Percentiles rank a stretch among this genome's conserved stretches.
Conservation (phyloP, 352 stramenopile species). For the Globisporangium sylvaticum region DNA sequence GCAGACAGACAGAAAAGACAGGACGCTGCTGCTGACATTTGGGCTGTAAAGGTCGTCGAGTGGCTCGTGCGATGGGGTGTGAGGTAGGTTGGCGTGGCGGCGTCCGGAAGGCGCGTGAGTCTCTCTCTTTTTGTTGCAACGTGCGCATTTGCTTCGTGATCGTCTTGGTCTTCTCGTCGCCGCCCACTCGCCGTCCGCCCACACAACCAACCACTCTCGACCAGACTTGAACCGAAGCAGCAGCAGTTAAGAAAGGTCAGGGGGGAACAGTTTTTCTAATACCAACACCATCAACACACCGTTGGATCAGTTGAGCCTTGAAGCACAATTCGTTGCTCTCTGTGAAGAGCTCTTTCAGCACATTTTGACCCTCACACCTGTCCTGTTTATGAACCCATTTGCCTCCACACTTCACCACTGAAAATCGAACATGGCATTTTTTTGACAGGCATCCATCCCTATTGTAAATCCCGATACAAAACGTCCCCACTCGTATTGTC, state of each 20-base stretch:
- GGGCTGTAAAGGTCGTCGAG: neutral
- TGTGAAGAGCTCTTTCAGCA: neutral
- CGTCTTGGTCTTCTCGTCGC: neutral
- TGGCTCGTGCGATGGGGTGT: neutral
- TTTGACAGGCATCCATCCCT: neutral
- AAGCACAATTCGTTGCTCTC: neutral
- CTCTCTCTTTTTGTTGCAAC: neutral
- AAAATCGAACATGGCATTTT: neutral
- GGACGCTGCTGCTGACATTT: neutral
- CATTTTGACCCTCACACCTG: neutral
- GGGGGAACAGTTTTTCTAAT: neutral
- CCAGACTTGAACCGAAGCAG: neutral
- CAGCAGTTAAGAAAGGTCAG: neutral
- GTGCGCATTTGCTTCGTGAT: neutral
- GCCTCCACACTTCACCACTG: neutral
- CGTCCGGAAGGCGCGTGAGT: neutral
- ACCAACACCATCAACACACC: neutral
- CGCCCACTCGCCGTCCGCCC: too few relatives aligned
- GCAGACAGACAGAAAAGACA: neutral
- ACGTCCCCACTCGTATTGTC: too few relatives aligned
- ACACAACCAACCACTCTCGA: neutral
- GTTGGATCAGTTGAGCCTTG: neutral
- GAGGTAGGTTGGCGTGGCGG: neutral
- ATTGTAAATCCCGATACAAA: neutral
- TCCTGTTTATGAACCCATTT: constrained; percentile 2